Conservation (phyloP, 163 green algal genomes). For the Trebouxiophyceae sp. region DNA sequence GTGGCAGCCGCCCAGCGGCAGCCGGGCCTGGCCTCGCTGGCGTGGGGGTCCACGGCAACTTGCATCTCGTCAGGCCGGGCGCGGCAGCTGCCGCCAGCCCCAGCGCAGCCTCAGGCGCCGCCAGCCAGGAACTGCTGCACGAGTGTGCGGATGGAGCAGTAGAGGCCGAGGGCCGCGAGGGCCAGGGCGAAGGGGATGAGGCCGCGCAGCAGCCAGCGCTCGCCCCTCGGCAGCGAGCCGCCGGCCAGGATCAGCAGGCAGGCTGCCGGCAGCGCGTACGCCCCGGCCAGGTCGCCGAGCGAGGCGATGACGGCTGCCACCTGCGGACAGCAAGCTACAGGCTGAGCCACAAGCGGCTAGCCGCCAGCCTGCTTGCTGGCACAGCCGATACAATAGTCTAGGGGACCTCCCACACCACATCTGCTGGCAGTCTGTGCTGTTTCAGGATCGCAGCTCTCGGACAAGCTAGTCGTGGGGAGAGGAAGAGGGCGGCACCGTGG, state of each 20-base stretch:
- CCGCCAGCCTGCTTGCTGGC: background rate
- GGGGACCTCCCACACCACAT: background rate
- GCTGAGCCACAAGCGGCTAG: background rate
- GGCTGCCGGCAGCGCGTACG: constrained; percentile 23
- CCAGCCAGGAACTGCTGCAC: too few species aligned
- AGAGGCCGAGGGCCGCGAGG: constrained; percentile 5
- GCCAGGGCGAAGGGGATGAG: constrained; percentile 6
- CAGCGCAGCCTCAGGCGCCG: too few species aligned
- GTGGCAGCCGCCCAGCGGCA: too few species aligned
- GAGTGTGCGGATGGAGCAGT: constrained; percentile 6
- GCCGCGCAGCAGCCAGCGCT: constrained; percentile 1
- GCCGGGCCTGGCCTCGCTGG: too few species aligned
- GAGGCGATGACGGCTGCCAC: constrained; percentile 22
- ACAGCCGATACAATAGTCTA: background rate
- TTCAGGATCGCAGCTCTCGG: too few species aligned
- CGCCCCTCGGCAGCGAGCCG: background rate
- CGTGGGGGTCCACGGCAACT: too few species aligned
- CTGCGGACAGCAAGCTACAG: background rate
- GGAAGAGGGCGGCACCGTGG: background rate
- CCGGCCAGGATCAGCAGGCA: constrained; percentile 7
- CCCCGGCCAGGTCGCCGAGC: constrained; percentile 19
- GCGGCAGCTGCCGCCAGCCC: too few species aligned
- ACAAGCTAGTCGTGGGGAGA: too few species aligned
- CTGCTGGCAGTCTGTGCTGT: background rate
- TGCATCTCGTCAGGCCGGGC: too few species aligned